Conservation (phyloP, 2,329 filamentous ascomycete genomes). For the Fusarium caatingaense region DNA sequence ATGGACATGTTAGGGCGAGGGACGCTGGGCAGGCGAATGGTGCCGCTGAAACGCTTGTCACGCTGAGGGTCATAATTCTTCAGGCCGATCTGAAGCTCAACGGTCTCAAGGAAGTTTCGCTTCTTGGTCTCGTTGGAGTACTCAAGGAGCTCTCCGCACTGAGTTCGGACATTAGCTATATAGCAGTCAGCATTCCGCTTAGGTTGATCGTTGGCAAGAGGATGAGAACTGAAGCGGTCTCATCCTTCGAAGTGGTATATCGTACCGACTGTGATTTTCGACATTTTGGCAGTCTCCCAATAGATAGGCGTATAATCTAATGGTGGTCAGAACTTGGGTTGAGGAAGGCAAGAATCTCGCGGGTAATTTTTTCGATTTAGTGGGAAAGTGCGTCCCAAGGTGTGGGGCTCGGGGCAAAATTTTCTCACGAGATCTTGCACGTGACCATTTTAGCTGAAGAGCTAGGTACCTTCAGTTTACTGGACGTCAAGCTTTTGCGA, state of each 20-base stretch:
- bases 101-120: constrained; percentile 96
- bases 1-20: constrained; percentile 92
- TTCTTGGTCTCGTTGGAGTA: constrained; percentile 97
- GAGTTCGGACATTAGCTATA: constrained; percentile 88
- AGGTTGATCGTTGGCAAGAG: background rate
- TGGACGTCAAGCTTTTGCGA: constrained; percentile 10
- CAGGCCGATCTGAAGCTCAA: constrained; percentile 91
- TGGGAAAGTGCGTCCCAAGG: constrained; percentile 21
- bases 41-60: constrained; percentile 99
- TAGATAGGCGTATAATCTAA: constrained; percentile 74
- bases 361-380: constrained; percentile 41
- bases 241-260: background rate
- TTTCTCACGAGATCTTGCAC: constrained; percentile 50
- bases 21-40: constrained; percentile 92
- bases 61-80: constrained; percentile 99
- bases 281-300: constrained; percentile 91
- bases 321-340: constrained; percentile 68
- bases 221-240: background rate
- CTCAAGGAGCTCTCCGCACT: constrained; percentile 92
- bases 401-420: constrained; percentile 51
- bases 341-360: background rate
- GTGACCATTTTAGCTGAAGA: constrained; percentile 35
- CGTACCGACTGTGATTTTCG: constrained; percentile 84
- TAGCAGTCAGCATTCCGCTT: constrained; percentile 52
- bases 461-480: constrained; percentile 9